A percentile compares a stretch with the other conserved stretches of the same genome.
phyloP scores from a whole-genome alignment of 2,329 filamentous ascomycete genomes.

The Diplodia corticola region DNA sequence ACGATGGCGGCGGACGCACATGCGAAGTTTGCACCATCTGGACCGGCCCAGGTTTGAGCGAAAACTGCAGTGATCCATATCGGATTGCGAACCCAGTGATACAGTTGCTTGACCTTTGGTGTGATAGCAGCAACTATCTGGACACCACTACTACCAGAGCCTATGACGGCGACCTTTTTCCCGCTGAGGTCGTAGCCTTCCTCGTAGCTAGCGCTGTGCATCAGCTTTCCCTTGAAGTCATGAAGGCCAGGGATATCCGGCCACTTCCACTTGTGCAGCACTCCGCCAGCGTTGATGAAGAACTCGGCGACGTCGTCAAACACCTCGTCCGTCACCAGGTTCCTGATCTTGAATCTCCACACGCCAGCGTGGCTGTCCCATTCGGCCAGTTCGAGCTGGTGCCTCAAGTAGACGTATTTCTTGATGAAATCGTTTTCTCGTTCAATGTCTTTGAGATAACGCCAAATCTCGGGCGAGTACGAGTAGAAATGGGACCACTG shows the following conservation, averaged over 20 bases:
- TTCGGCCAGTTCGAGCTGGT: constrained; percentile 47
- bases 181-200: constrained; percentile 47
- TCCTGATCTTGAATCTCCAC: constrained; percentile 48
- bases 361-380: constrained; percentile 53
- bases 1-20: constrained; percentile 32
- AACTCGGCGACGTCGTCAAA: constrained; percentile 43
- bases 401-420: constrained; percentile 56
- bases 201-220: constrained; percentile 51
- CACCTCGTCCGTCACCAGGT: constrained; percentile 44
- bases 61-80: constrained; percentile 40
- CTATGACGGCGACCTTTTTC: constrained; percentile 48
- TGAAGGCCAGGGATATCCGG: constrained; percentile 46
- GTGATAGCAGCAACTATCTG: constrained; percentile 52
- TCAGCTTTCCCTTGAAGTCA: constrained; percentile 47
- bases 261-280: constrained; percentile 44
- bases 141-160: constrained; percentile 47
- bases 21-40: constrained; percentile 49
- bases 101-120: constrained; percentile 47
- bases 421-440: constrained; percentile 48
- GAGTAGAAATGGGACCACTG: constrained; percentile 51
- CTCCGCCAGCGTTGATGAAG: constrained; percentile 46
- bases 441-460: constrained; percentile 52
- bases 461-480: constrained; percentile 49
- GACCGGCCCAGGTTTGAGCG: constrained; percentile 45
- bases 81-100: constrained; percentile 48